Conservation (phyloP, 805 yeast species). For the Spathaspora arborariae region DNA sequence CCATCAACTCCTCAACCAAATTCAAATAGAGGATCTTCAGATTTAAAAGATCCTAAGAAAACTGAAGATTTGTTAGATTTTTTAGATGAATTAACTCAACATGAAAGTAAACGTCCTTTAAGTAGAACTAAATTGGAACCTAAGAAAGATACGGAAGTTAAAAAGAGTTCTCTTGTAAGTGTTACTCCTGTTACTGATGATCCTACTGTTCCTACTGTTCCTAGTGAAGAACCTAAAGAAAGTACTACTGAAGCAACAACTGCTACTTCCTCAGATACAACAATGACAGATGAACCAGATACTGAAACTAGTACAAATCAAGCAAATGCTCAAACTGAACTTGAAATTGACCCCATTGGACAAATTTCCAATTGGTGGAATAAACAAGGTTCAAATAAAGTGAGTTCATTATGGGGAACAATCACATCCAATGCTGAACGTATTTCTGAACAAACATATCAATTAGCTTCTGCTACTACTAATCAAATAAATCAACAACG, state of each 20-base stretch:
- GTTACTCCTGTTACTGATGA: not conserved
- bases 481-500: constrained; percentile 38
- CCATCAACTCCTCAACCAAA: constrained; percentile 27
- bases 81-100: constrained; percentile 67
- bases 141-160: constrained; percentile 9
- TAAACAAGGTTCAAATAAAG: constrained; percentile 61
- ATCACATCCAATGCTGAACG: constrained; percentile 51
- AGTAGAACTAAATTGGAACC: constrained; percentile 32
- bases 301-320: too few species aligned
- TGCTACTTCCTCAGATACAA: constrained; percentile 5
- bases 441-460: constrained; percentile 48
- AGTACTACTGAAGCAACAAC: constrained; percentile 3
- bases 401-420: constrained; percentile 64
- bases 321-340: not conserved
- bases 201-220: not conserved
- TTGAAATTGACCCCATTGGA: constrained; percentile 52
- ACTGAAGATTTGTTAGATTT: constrained; percentile 54
- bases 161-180: not conserved
- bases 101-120: constrained; percentile 37
- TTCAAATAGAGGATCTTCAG: constrained; percentile 7
- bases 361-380: constrained; percentile 78
- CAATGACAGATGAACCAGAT: not conserved
- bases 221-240: not conserved
- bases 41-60: constrained; percentile 27
- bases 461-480: constrained; percentile 43